Percentiles rank a stretch among this genome's conserved stretches.
phyloP scores from a whole-genome alignment of 495 filamentous ascomycete genomes.

The Penicillium turbatum region DNA sequence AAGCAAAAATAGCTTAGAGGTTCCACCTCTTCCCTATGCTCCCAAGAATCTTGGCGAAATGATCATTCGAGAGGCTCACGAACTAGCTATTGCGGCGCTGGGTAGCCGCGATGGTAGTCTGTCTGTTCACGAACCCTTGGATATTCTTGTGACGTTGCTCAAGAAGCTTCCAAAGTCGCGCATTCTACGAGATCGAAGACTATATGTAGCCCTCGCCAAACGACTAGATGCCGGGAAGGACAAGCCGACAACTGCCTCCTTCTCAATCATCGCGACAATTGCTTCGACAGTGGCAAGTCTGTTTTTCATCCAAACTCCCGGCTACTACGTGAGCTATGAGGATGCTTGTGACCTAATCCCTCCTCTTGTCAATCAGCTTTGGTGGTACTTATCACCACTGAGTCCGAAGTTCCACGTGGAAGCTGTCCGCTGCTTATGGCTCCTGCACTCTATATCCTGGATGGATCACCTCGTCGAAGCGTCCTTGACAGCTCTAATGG shows the following conservation, averaged over 20 bases:
- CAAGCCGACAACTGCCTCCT: constrained; percentile 32
- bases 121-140: constrained; percentile 39
- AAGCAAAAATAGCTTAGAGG: constrained; percentile 42
- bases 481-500: constrained; percentile 70
- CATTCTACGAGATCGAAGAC: constrained; percentile 46
- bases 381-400: constrained; percentile 72
- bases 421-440: constrained; percentile 79
- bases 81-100: constrained; percentile 44
- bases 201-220: constrained; percentile 54
- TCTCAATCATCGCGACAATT: constrained; percentile 53
- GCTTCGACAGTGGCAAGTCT: constrained; percentile 58
- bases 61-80: constrained; percentile 57
- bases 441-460: constrained; percentile 64
- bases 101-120: constrained; percentile 19
- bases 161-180: constrained; percentile 53
- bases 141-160: constrained; percentile 53
- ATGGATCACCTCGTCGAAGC: constrained; percentile 67
- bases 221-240: constrained; percentile 19
- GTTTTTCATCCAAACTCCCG: constrained; percentile 48
- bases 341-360: constrained; percentile 64
- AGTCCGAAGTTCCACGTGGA: constrained; percentile 92
- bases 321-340: constrained; percentile 48
- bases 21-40: constrained; percentile 52
- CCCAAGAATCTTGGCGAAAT: constrained; percentile 54
- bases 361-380: constrained; percentile 64